Conservation (phyloP, 1,284 basidiomycete species). For the Sporisorium scitamineum region DNA sequence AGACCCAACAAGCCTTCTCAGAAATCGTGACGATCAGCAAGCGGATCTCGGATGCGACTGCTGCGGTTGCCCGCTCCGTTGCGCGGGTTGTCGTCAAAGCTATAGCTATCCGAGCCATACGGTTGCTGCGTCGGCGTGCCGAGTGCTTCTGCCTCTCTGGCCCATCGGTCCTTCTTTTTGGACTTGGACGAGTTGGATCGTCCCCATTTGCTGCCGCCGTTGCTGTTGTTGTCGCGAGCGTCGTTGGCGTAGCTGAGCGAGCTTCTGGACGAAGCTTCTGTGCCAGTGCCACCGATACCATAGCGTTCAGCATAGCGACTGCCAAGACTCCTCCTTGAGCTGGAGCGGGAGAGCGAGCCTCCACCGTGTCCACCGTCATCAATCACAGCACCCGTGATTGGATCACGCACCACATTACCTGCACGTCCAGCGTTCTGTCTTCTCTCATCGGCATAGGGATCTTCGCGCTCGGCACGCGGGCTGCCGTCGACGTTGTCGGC, state of each 20-base stretch:
- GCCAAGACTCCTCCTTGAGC: constrained; percentile 47
- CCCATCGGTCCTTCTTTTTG: constrained; percentile 54
- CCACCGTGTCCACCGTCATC: constrained; percentile 29
- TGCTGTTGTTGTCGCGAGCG: constrained; percentile 9
- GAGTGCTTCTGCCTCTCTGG: constrained; percentile 48
- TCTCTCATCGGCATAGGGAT: constrained; percentile 47
- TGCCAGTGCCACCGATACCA: constrained; percentile 30
- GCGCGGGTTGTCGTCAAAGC: constrained; percentile 31
- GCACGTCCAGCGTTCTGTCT: constrained; percentile 34
- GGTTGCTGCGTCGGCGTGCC: constrained; percentile 33
- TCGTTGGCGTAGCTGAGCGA: constrained; percentile 47
- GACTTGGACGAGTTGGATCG: constrained; percentile 38
- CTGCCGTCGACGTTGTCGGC: constrained; percentile 52
- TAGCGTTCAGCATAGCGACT: constrained; percentile 55
- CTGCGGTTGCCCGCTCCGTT: constrained; percentile 19
- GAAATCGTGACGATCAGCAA: constrained; percentile 49
- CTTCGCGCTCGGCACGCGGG: constrained; percentile 51
- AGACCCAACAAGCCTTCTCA: neutral
- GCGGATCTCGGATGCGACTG: constrained; percentile 49
- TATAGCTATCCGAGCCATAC: constrained; percentile 38
- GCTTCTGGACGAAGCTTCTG: constrained; percentile 41
- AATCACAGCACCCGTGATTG: constrained; percentile 51
- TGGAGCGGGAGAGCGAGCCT: constrained; percentile 40
- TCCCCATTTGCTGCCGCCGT: constrained; percentile 34
- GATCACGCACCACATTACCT: constrained; percentile 35